Evolutionary conservation across 2,329 filamentous ascomycete species (phyloP), one percentile per base, ranked within the genome.

Genomic region (Aspergillus sp.): DNA sequence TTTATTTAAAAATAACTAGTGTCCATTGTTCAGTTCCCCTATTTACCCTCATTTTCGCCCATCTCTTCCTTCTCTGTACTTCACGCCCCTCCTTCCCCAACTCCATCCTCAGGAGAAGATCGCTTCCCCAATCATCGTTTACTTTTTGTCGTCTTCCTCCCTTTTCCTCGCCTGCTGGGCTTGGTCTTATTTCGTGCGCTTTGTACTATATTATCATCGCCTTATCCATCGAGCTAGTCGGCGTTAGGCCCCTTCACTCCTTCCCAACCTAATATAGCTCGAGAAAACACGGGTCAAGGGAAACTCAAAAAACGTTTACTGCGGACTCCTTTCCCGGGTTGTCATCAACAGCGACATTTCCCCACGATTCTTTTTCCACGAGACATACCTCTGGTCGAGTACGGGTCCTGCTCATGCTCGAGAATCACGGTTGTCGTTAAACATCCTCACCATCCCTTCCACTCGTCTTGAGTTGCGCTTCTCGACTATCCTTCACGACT

Each of bases 1-100:
- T 66, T 59, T 52, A 54, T 51, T 60, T 53, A 41, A 54, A 59
- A 53, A 43, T 49, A 53, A 53, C 34, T 36, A 58, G 57, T 44
- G 44, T 36, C 51, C 15, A 8, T 38, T 32, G n/a, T 38, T 42
- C 9, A n/a, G 24, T 59, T 53, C 50, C 18, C 44, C 56, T 50
- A 34, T 54, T 47, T 42, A 41, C 54, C 34, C 49, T 55, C 52
- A 48, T 58, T 57, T 57, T 42, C 47, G 30, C 20, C 39, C 20
- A 42, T 38, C 44, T 49, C 48, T 38, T 36, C 42, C 41, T 30
- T 4, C 26, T 30, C 26, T 30, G 26, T 30, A 42, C 17, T 39
- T n/a, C 30, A 60, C 26, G 36, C 41, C 56, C 56, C 56, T 58
- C 56, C 48, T 53, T 52, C 48, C 48, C 44, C 45, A 58, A 56